Conservation (phyloP, 139 green algal genomes). For the Volvox africanus region DNA sequence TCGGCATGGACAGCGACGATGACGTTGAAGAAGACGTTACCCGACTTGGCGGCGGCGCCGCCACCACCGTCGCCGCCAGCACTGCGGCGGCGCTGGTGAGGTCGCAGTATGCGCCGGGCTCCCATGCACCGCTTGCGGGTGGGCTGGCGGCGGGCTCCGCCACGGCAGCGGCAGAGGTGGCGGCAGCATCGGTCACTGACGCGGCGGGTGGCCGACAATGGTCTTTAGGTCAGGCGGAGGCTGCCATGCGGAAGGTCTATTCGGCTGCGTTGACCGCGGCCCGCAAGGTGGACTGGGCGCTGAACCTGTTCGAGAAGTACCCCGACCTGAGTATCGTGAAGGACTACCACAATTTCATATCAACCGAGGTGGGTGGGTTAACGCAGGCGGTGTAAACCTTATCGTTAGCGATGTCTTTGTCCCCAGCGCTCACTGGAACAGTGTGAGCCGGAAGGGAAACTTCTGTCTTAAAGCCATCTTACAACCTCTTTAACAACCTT, state of each 20-base stretch:
- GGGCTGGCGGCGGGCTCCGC: not conserved
- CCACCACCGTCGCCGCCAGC: not conserved
- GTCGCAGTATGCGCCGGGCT: not conserved
- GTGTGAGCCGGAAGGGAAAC: too few species aligned
- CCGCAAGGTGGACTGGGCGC: not conserved
- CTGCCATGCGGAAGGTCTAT: conserved; percentile 28
- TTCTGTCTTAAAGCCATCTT: too few species aligned
- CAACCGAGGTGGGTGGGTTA: not conserved
- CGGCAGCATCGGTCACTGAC: too few species aligned
- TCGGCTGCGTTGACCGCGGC: not conserved
- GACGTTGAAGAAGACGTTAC: not conserved
- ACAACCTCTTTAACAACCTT: too few species aligned
- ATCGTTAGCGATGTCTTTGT: too few species aligned
- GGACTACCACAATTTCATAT: conserved; percentile 15
- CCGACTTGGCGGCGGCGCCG: not conserved
- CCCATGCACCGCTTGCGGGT: not conserved
- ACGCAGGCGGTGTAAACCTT: not conserved
- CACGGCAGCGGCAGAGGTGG: not conserved
- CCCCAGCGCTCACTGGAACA: too few species aligned
- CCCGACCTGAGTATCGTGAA: not conserved
- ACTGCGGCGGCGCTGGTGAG: not conserved
- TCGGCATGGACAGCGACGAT: not conserved
- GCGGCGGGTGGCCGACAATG: not conserved
- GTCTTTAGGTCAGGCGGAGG: conserved; percentile 12
- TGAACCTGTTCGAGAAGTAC: conserved; percentile 5